Percentiles rank a stretch among this genome's conserved stretches.
Evolutionary conservation across 2,329 filamentous ascomycete species (phyloP).

Genomic region (Stagonosporopsis chrysanthemi): DNA sequence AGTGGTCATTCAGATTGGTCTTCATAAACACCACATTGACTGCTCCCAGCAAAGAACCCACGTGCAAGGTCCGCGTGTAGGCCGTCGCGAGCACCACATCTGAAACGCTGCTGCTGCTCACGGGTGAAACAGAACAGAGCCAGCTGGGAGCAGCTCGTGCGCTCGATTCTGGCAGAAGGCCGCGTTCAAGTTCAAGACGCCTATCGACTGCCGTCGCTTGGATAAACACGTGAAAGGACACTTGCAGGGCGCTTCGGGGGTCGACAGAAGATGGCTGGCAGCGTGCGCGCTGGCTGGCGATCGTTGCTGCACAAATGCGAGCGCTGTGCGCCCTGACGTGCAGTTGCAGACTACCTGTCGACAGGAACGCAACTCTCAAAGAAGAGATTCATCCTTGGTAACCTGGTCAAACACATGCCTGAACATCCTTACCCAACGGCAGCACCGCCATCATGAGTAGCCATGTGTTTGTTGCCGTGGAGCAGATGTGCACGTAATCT

Average conservation of each 20-base stretch:
- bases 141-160: slow-evolving; percentile 2
- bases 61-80: slow-evolving; percentile 4
- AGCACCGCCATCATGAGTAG: not conserved
- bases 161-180: not conserved
- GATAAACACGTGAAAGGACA: slow-evolving; percentile 5
- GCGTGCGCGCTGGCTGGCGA: slow-evolving; percentile 3
- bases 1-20: not conserved
- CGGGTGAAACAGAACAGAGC: slow-evolving; percentile 9
- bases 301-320: slow-evolving; percentile 13
- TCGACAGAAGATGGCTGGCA: slow-evolving; percentile 8
- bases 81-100: not conserved
- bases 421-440: not conserved
- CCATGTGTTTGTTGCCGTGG: slow-evolving; percentile 14
- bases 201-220: not conserved
- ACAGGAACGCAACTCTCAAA: not conserved
- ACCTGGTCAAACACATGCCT: not conserved
- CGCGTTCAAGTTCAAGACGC: not conserved
- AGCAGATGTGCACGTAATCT: slow-evolving; percentile 8
- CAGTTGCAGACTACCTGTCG: slow-evolving; percentile 3
- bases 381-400: not conserved
- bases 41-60: not conserved
- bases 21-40: not conserved
- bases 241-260: slow-evolving; percentile 7
- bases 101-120: slow-evolving; percentile 8
- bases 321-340: slow-evolving; percentile 17